Evolutionary conservation across 78 protist species (phyloP).

Genomic region (Bodo saltans): DNA sequence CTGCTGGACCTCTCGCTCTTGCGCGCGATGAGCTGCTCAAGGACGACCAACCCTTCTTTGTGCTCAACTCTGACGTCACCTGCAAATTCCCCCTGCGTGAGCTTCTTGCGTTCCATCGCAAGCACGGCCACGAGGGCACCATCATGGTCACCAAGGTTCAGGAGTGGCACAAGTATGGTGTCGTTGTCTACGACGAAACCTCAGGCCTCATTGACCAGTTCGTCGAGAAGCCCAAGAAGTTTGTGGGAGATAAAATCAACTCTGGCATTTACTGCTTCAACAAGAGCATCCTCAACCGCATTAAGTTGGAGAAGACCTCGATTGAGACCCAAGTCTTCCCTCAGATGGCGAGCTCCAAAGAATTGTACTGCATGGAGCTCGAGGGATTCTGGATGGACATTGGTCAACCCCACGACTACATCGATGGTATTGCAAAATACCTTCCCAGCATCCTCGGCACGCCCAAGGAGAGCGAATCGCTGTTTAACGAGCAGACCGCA

Average conservation of each 20-base stretch:
- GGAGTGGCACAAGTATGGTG: constrained; percentile 93
- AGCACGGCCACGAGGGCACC: constrained; percentile 90
- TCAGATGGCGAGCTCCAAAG: constrained; percentile 65
- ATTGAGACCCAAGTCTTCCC: constrained; percentile 88
- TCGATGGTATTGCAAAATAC: constrained; percentile 47
- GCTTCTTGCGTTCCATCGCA: constrained; percentile 76
- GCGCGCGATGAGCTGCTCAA: constrained; percentile 51
- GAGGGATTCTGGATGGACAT: constrained; percentile 95
- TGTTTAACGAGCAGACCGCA: background rate
- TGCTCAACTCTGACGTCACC: constrained; percentile 84
- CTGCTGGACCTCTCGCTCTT: constrained; percentile 93
- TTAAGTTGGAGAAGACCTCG: constrained; percentile 59
- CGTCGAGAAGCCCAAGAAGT: constrained; percentile 86
- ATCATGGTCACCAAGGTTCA: constrained; percentile 83
- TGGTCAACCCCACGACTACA: constrained; percentile 85
- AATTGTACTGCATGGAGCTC: constrained; percentile 72
- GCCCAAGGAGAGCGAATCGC: background rate
- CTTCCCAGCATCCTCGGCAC: background rate
- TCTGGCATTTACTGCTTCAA: constrained; percentile 88
- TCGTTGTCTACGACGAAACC: constrained; percentile 66
- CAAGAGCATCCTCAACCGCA: constrained; percentile 69
- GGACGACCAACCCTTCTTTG: constrained; percentile 74
- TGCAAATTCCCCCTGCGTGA: constrained; percentile 82
- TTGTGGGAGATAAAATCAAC: constrained; percentile 87
- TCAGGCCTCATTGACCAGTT: constrained; percentile 73